Evolutionary conservation across 2,329 filamentous ascomycete species (phyloP).

Genomic region (Fusarium albosuccineum): DNA sequence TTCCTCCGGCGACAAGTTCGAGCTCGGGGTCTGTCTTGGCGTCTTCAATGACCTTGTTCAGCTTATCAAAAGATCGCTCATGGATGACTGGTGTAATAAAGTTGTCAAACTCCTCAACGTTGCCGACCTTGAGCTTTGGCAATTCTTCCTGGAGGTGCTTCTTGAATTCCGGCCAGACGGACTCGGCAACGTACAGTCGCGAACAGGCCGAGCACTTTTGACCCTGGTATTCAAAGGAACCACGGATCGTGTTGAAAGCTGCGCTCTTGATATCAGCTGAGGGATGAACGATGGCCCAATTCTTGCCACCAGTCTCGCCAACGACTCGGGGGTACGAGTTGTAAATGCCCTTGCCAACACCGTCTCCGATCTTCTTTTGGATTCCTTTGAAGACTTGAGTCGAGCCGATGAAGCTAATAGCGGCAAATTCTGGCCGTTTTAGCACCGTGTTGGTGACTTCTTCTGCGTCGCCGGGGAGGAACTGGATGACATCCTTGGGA

Average conservation of each 20-base stretch:
- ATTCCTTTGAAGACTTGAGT: neutral
- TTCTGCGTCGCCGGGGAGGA: neutral
- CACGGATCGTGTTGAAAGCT: neutral
- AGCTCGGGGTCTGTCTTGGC: neutral
- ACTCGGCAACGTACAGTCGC: neutral
- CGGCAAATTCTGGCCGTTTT: neutral
- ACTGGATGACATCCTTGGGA: neutral
- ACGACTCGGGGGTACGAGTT: conserved; percentile 57
- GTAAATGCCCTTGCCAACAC: neutral
- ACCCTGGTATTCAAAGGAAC: conserved; percentile 1
- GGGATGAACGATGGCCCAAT: conserved; percentile 62
- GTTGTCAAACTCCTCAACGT: neutral
- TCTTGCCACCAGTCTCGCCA: conserved; percentile 65
- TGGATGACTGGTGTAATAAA: neutral
- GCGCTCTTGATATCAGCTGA: neutral
- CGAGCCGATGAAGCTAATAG: neutral
- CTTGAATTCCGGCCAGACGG: neutral
- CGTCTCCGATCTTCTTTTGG: neutral
- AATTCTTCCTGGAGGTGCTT: neutral
- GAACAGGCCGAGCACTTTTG: neutral
- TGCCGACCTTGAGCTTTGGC: neutral
- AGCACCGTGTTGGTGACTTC: neutral
- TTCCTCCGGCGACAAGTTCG: neutral
- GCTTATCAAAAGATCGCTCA: neutral
- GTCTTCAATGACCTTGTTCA: neutral